phyloP scores from a whole-genome alignment of 768 basidiomycete genomes.

The Psilocybe tampanensis region DNA sequence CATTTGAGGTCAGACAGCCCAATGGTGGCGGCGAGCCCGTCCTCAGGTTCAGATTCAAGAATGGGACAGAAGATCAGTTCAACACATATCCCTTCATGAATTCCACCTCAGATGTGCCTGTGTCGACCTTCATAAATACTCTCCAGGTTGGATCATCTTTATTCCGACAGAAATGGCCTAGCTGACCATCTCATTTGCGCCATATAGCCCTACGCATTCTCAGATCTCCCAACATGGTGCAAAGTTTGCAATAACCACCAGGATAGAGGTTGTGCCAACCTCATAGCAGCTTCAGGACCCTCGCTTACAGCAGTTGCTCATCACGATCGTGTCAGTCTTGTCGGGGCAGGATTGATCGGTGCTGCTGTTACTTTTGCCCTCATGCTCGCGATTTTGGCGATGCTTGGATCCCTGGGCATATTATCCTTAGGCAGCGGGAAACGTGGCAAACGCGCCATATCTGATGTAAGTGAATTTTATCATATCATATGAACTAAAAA shows the following conservation, averaged over 20 bases:
- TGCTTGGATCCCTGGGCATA: conserved; percentile 44
- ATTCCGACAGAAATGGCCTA: not conserved
- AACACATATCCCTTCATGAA: conserved; percentile 49
- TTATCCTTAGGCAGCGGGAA: conserved; percentile 27
- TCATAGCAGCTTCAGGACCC: conserved; percentile 38
- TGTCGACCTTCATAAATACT: conserved; percentile 51
- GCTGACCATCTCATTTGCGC: conserved; percentile 2
- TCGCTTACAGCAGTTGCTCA: conserved; percentile 23
- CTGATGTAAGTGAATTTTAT: not conserved
- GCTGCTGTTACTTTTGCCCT: conserved; percentile 56
- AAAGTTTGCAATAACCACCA: conserved; percentile 55
- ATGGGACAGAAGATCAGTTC: conserved; percentile 58
- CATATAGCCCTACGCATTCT: conserved; percentile 52
- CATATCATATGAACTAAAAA: not conserved
- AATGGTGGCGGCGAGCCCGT: conserved; percentile 47
- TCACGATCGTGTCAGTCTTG: conserved; percentile 44
- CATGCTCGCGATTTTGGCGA: conserved; percentile 35
- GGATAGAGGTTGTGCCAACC: conserved; percentile 57
- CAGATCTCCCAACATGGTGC: conserved; percentile 62
- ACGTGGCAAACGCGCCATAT: conserved; percentile 1
- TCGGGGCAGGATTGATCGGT: conserved; percentile 72
- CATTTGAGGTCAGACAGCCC: conserved; percentile 60
- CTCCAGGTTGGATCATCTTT: conserved; percentile 29
- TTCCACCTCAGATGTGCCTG: conserved; percentile 45
- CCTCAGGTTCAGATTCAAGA: conserved; percentile 70